These are phyloP conservation scores for Lasiosphaeria hispida DNA, from an alignment of 495 filamentous ascomycete species.

Conservation along the genomic window DNA sequence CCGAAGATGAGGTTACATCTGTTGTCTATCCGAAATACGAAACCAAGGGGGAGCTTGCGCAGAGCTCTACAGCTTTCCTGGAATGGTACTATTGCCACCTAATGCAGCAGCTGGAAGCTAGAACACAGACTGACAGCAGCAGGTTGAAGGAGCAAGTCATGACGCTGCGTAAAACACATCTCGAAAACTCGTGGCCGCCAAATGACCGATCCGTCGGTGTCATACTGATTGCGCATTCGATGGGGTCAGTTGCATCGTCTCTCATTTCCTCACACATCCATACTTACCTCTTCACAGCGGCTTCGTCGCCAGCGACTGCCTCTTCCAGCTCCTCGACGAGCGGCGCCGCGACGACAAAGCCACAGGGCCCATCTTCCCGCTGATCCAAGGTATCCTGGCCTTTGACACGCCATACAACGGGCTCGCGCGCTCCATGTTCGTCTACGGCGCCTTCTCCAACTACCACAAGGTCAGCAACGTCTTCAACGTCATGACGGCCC, in stretches of 20 bases:
- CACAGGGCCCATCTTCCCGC: constrained; percentile 54
- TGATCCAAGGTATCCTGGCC: constrained; percentile 78
- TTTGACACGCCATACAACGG: constrained; percentile 96
- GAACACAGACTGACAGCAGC: constrained; percentile 4
- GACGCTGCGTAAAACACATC: constrained; percentile 71
- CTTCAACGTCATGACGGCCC: constrained; percentile 66
- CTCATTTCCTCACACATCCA: background rate
- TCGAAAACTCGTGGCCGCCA: constrained; percentile 75
- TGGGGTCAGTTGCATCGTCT: constrained; percentile 56
- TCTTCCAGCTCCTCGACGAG: constrained; percentile 56
- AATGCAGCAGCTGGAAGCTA: background rate
- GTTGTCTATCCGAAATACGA: constrained; percentile 88
- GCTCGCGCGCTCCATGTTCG: constrained; percentile 82
- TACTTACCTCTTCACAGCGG: constrained; percentile 43
- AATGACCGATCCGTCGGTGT: constrained; percentile 81
- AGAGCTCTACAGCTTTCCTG: constrained; percentile 72
- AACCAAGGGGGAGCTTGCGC: constrained; percentile 78
- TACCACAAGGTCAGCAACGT: constrained; percentile 75
- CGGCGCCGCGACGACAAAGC: constrained; percentile 26
- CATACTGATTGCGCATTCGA: constrained; percentile 85
- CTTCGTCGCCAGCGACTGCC: constrained; percentile 83
- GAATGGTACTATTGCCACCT: constrained; percentile 62
- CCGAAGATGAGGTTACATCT: constrained; percentile 64
- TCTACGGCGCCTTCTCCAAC: constrained; percentile 86
- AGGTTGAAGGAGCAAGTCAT: constrained; percentile 92